Base-by-base conservation (phyloP, 208 protist species). In the Wallacemonas sp. region DNA sequence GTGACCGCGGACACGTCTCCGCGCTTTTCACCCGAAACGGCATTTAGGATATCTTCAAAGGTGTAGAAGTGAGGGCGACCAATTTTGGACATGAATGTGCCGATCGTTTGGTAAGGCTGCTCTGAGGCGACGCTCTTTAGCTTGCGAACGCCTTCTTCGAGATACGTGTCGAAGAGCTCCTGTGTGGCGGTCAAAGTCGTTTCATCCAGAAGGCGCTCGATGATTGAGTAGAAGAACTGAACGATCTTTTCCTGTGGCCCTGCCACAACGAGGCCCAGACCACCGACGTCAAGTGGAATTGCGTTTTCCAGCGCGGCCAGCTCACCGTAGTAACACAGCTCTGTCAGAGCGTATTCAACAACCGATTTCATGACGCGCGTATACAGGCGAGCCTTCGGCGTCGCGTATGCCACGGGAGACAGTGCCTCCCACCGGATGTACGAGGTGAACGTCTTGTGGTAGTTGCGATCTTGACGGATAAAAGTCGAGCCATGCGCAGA, bases 291-390 rank as follows among this genome's bases (percentile, higher is more conserved):
- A 8, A 66, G 33, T 15, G 56, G 2, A 17, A 91, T 51, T 6
- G 49, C 30, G 58, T 91, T 92, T 3, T 76, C 36, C 26, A 94
- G 49, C 15, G 85, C 77, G 1, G 85, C 88, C 30, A 91, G 61
- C 36, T 77, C 44, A 12, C 82, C 88, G 72, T 81, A 86, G 72
- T 94, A 94, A 44, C 70, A 51, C 9, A 75, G 46, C 74, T 90
- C 84, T 3, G 75, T 77, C 26, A 90, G 19, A 17, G 58, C 62
- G 44, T 84, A 71, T 12, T 60, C 24, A 21, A 91, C 46, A 22
- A 94, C 80, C 28, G 53, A 28, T 41, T 33, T 41, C 80, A 89
- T 79, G 3, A 94, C 82, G n/a, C 60, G 60, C 53, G 74, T 75
- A 72, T 87, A 94, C 22, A 91, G 76, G 2, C 78, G 70, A 34